These are phyloP conservation scores for Aspergillus sp. DNA, from an alignment of 2,329 filamentous ascomycete species.

Conservation along the genomic window DNA sequence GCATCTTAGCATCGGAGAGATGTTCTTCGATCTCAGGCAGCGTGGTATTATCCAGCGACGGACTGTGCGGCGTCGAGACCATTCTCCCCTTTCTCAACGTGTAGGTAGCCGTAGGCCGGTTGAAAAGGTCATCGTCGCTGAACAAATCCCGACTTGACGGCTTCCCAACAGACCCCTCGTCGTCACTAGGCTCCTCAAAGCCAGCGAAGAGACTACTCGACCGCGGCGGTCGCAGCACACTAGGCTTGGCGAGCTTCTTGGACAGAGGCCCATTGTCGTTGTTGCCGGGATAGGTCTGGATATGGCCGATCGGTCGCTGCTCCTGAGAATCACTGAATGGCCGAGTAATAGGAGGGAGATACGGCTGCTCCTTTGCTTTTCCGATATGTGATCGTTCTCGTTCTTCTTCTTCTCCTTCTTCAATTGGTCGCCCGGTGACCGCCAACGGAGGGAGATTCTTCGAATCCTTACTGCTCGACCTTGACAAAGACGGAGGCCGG, in stretches of 20 bases:
- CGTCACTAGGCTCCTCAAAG: constrained; percentile 61
- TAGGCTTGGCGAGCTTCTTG: constrained; percentile 43
- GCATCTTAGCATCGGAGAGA: constrained; percentile 6
- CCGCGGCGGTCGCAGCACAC: constrained; percentile 61
- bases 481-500: too few species aligned
- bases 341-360: constrained; percentile 29
- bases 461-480: too few species aligned
- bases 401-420: constrained; percentile 18
- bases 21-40: constrained; percentile 34
- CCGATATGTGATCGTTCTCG: too few species aligned
- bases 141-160: constrained; percentile 24
- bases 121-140: constrained; percentile 39
- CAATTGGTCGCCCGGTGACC: too few species aligned
- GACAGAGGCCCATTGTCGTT: constrained; percentile 72
- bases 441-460: too few species aligned
- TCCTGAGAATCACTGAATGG: constrained; percentile 15
- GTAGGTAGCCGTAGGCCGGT: constrained; percentile 38
- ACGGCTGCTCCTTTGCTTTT: too few species aligned
- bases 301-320: constrained; percentile 32
- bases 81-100: constrained; percentile 36
- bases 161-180: constrained; percentile 23
- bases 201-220: constrained; percentile 82
- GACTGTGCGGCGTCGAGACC: constrained; percentile 27
- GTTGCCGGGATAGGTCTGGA: constrained; percentile 66
- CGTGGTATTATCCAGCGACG: constrained; percentile 25